Evolutionary conservation across 2,329 filamentous ascomycete genomes (phyloP).

Genomic region (Alternaria sp.): DNA sequence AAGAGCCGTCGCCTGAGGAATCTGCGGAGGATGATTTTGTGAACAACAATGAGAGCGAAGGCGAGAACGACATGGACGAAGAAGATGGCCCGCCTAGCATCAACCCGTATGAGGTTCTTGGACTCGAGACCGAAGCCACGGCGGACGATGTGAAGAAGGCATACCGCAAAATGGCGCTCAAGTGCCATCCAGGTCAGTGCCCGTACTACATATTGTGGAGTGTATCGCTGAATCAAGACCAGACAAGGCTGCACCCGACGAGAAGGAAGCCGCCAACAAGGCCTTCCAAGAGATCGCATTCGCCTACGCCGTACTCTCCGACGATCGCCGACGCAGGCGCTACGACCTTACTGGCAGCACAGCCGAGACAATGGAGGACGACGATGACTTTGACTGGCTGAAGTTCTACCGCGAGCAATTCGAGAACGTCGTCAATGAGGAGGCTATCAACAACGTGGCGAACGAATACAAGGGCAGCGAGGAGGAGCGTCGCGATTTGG

Average conservation of each 20-base stretch:
- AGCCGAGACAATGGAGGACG: slow-evolving; percentile 74
- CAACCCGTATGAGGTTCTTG: slow-evolving; percentile 80
- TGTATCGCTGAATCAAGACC: slow-evolving; percentile 13
- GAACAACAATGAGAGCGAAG: slow-evolving; percentile 55
- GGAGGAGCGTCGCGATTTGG: slow-evolving; percentile 80
- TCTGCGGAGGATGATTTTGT: slow-evolving; percentile 16
- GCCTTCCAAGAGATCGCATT: slow-evolving; percentile 92
- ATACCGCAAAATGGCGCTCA: slow-evolving; percentile 89
- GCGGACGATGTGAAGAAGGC: slow-evolving; percentile 83
- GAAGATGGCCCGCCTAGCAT: slow-evolving; percentile 68
- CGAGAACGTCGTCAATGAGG: slow-evolving; percentile 73
- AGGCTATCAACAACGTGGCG: slow-evolving; percentile 78
- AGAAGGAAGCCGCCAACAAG: slow-evolving; percentile 75
- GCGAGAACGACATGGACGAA: slow-evolving; percentile 28
- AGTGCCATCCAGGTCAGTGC: slow-evolving; percentile 72
- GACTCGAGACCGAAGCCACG: slow-evolving; percentile 72
- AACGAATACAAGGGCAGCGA: slow-evolving; percentile 82
- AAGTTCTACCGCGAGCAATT: slow-evolving; percentile 89
- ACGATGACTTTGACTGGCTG: slow-evolving; percentile 84
- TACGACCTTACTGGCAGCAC: slow-evolving; percentile 93
- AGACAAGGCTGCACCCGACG: slow-evolving; percentile 77
- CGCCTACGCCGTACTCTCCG: slow-evolving; percentile 91
- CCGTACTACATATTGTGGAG: slow-evolving; percentile 13
- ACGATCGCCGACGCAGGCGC: slow-evolving; percentile 76
- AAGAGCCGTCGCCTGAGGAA: slow-evolving; percentile 8